Conservation (phyloP, 805 yeast species). For the Starmerella kuoi region DNA sequence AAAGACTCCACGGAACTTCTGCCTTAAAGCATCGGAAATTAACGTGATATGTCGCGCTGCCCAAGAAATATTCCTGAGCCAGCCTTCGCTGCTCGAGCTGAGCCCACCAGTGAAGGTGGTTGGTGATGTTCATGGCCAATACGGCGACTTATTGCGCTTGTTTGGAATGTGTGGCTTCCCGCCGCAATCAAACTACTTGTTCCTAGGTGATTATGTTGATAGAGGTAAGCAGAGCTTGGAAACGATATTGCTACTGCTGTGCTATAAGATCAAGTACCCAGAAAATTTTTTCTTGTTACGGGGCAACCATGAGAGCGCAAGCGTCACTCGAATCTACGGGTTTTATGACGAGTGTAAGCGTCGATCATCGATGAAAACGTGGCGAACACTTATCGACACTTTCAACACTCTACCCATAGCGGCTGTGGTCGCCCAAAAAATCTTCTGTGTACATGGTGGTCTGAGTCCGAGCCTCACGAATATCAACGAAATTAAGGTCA, state of each 20-base stretch:
- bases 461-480: conserved; percentile 60
- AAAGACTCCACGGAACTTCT: conserved; percentile 72
- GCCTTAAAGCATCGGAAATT: conserved; percentile 82
- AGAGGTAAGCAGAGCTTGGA: conserved; percentile 94
- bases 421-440: conserved; percentile 88
- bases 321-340: conserved; percentile 91
- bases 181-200: conserved; percentile 81
- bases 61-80: conserved; percentile 76
- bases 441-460: conserved; percentile 85
- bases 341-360: conserved; percentile 97
- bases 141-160: conserved; percentile 75
- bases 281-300: conserved; percentile 86
- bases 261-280: conserved; percentile 93
- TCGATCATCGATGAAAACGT: conserved; percentile 77
- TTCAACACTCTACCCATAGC: conserved; percentile 93
- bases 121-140: conserved; percentile 96
- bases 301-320: conserved; percentile 97
- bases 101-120: conserved; percentile 79
- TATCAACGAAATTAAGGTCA: conserved; percentile 61
- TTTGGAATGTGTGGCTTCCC: conserved; percentile 97
- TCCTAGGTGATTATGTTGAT: conserved; percentile 94
- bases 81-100: conserved; percentile 79
- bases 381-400: conserved; percentile 90
- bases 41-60: conserved; percentile 76
- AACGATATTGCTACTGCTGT: conserved; percentile 72